Base-by-base conservation (phyloP, 2,329 filamentous ascomycete species). In the Eurotiales sp. region DNA sequence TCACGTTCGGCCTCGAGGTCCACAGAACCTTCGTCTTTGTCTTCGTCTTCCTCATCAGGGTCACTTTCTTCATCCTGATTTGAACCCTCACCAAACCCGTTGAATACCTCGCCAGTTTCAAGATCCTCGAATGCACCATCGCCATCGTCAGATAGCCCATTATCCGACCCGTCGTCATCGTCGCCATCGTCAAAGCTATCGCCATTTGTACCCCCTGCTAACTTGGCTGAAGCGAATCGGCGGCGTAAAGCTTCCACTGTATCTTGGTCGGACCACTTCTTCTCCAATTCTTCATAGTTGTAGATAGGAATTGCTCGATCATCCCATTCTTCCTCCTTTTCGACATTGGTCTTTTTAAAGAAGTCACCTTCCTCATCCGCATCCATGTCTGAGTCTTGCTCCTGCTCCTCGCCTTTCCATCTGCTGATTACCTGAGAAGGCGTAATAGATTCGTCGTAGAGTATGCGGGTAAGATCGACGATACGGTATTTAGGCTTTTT, bases 81-180 rank as follows among this genome's bases (percentile, higher is more conserved):
- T 19, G 36, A 21, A 17, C 37, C 37, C 12, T 82, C 85, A 1
- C 84, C 84, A 65, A 95, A 66, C 2, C 65, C 69, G 30, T 66
- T 71, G 27, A 69, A 72, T 12, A 70, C 70, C 61, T 90, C 85
- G 4, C 84, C 87, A 0, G 86, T 85, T 69, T 96, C 90, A 17
- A 96, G 76, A 71, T 96, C 91, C 65, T 93, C 85, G 58, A 92
- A 95, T 32, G 81, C 87, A 45, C 88, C 89, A 61, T 92, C 88
- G 10, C 87, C 88, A 66, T 89, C 76, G 14, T 68, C 64, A 7
- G 73, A 77, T 64, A 65, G 27, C 78, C 81, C 83, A 10, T 72
- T 75, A 46, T 73, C 75, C 12, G 72, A 74, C 23, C 72, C 72
- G 14, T 78, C 78, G 10, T 79, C 75, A 19, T 79, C 72, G 14